Percentiles rank a stretch among this genome's conserved stretches.
Conservation (phyloP, 2,329 filamentous ascomycete species). For the Neoarthrinium moseri region DNA sequence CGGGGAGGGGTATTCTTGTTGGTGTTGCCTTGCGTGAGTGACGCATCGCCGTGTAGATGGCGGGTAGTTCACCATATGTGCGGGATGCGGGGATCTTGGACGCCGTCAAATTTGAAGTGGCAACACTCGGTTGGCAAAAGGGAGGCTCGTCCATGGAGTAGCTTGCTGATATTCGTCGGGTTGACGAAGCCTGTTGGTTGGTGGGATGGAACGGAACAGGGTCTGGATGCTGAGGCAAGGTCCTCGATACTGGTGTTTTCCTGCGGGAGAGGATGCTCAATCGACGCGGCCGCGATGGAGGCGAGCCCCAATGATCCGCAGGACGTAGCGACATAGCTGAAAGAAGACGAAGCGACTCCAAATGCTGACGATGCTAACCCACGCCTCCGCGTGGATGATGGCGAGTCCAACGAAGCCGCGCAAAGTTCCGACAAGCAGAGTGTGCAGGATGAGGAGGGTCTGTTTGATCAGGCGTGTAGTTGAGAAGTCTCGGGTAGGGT, state of each 20-base stretch:
- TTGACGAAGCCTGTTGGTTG: slow-evolving; percentile 13
- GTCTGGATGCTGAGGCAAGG: slow-evolving; percentile 3
- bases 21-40: slow-evolving; percentile 6
- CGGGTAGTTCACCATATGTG: slow-evolving; percentile 15
- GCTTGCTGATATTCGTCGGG: slow-evolving; percentile 22
- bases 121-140: slow-evolving; percentile 19
- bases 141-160: slow-evolving; percentile 17
- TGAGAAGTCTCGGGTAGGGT: too few relatives aligned
- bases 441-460: background rate
- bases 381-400: background rate
- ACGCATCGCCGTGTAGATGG: background rate
- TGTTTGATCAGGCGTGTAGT: background rate
- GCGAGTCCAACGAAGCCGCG: background rate
- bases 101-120: slow-evolving; percentile 18
- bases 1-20: slow-evolving; percentile 10
- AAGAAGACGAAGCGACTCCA: slow-evolving; percentile 7
- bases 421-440: slow-evolving; percentile 2
- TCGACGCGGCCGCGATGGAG: background rate
- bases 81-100: slow-evolving; percentile 17
- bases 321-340: background rate
- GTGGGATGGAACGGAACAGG: slow-evolving; percentile 6
- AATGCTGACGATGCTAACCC: background rate
- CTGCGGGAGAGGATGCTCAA: background rate
- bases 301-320: background rate
- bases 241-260: background rate